Evolutionary conservation across 1,139 yeast species (phyloP).

Genomic region (Candida sanyaensis): DNA sequence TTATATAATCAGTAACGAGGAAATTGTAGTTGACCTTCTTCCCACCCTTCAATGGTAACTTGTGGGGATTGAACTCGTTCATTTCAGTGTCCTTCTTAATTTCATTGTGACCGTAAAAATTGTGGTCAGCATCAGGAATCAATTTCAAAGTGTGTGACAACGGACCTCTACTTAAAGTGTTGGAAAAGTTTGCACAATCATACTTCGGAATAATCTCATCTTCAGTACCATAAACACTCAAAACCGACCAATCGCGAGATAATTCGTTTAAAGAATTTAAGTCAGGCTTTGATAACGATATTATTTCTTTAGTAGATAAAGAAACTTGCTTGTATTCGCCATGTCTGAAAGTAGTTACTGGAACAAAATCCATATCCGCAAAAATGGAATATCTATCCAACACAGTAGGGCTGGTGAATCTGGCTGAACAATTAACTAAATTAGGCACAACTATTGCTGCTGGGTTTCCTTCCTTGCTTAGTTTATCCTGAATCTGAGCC

Average conservation of each 20-base stretch:
- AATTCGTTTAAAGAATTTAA: slow-evolving; percentile 44
- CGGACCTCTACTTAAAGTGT: slow-evolving; percentile 53
- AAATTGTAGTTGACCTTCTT: slow-evolving; percentile 57
- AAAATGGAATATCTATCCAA: slow-evolving; percentile 32
- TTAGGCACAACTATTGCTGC: slow-evolving; percentile 53
- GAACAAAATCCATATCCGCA: slow-evolving; percentile 19
- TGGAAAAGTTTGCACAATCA: slow-evolving; percentile 63
- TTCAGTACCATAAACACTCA: slow-evolving; percentile 70
- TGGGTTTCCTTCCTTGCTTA: slow-evolving; percentile 27
- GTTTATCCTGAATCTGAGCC: slow-evolving; percentile 50
- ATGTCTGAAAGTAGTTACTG: slow-evolving; percentile 32
- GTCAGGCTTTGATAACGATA: slow-evolving; percentile 55
- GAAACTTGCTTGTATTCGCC: slow-evolving; percentile 46
- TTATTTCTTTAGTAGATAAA: slow-evolving; percentile 55
- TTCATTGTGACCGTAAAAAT: slow-evolving; percentile 57
- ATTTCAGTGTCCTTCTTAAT: slow-evolving; percentile 31
- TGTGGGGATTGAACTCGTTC: slow-evolving; percentile 35
- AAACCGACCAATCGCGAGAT: slow-evolving; percentile 50
- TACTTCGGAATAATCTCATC: slow-evolving; percentile 67
- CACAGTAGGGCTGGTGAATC: slow-evolving; percentile 48
- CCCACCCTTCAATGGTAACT: slow-evolving; percentile 45
- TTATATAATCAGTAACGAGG: slow-evolving; percentile 52
- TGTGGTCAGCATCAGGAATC: slow-evolving; percentile 76
- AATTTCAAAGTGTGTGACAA: slow-evolving; percentile 55
- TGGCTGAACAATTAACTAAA: slow-evolving; percentile 70